Evolutionary conservation across 108 stramenopile species (phyloP), one percentile per base, ranked within the genome.

Genomic region (Conticribra weissflogii): DNA sequence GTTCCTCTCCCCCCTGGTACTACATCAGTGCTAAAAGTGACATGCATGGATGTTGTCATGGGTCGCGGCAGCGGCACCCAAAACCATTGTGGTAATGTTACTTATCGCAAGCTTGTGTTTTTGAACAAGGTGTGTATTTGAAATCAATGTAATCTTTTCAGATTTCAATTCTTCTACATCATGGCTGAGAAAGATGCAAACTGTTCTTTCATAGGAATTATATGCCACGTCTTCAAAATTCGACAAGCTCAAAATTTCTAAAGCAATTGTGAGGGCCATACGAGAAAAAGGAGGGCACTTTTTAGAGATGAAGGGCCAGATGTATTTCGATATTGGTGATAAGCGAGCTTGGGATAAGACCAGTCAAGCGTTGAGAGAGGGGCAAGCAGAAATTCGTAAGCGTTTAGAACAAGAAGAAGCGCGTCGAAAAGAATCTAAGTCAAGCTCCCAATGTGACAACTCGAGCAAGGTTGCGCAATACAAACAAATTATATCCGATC

Each of bases 331-430:
- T 29, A 93, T 96, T 64, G 95, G 90, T 17, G 95, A 96, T 46
- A 92, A 96, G 77, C 85, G 88, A 34, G 86, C 87, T 8, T 64
- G 89, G 69, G 89, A 93, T 48, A 96, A 96, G 69, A 96, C 95
- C 2, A 66, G 89, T 48, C 95, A 93, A 78, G 90, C 91, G 18
- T 72, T 96, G 47, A 62, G 95, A 64, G 95, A 96, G 68, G 95
- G 95, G 23, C 89, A 88, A 44, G 78, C 89, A 12, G 78, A 63
- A 22, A 62, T 93, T 19, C 76, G 91, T 34, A 88, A 78, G 32
- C 80, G 82, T 41, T 50, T 93, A 28, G 86, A 84, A 3, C 77
- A 71, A 22, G 91, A 93, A 46, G 54, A 63, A 22, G 50, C 36
- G 5, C 36, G 36, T 41, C 36, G 5, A 5, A 41, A 41, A 41